Percentiles rank a stretch among this genome's conserved stretches.
Evolutionary conservation across 2,329 filamentous ascomycete species (phyloP).

Genomic region (Trichoderma endophyticum): DNA sequence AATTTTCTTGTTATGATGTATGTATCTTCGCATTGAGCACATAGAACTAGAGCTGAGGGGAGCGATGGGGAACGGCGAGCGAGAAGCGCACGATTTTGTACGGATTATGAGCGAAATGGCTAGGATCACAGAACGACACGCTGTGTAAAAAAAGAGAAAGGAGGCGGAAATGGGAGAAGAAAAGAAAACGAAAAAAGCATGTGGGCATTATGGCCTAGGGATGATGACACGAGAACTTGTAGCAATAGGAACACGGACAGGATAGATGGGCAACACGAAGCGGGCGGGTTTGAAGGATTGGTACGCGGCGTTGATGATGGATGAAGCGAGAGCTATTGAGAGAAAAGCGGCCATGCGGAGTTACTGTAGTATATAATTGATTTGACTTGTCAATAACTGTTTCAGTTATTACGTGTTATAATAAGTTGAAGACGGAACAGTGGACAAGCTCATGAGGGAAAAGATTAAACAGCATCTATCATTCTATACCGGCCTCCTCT

Average conservation of each 20-base stretch:
- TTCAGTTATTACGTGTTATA: no score
- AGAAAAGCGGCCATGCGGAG: background rate
- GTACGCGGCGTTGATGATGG: background rate
- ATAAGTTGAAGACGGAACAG: background rate
- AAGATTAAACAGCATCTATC: background rate
- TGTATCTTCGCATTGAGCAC: slow-evolving; percentile 1
- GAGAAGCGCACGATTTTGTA: background rate
- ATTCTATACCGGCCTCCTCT: background rate
- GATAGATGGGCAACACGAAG: background rate
- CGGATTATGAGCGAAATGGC: background rate
- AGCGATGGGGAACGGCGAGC: background rate
- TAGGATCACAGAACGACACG: background rate
- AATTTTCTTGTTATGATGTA: background rate
- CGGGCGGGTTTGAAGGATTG: background rate
- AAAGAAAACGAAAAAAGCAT: background rate
- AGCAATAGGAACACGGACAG: background rate
- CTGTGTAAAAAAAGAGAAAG: background rate
- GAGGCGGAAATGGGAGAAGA: no score
- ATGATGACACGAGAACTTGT: background rate
- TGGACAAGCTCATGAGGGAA: background rate
- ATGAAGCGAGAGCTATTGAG: background rate
- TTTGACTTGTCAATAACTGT: background rate
- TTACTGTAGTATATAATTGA: background rate
- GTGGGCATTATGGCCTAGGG: background rate
- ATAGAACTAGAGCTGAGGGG: slow-evolving; percentile 9